phyloP scores from a whole-genome alignment of 2,329 filamentous ascomycete genomes.

The Aspergillus melleus region DNA sequence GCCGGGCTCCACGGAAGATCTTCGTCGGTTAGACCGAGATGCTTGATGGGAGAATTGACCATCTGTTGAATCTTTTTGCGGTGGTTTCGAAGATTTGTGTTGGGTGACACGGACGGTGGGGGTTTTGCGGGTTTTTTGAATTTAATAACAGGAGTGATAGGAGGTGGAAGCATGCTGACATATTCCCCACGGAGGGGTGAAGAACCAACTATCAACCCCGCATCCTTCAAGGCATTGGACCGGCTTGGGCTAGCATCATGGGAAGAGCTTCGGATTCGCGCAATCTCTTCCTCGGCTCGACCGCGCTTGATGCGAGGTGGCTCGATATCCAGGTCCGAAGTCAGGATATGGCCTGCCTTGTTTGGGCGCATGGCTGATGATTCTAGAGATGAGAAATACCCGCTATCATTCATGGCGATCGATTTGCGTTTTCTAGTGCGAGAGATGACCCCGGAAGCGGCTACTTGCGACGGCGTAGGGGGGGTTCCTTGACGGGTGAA shows the following conservation, averaged over 20 bases:
- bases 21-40: conserved; percentile 42
- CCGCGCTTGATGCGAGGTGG: conserved; percentile 82
- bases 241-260: conserved; percentile 77
- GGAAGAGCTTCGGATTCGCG: conserved; percentile 85
- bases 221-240: conserved; percentile 43
- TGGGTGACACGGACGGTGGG: conserved; percentile 81
- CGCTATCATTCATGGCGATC: conserved; percentile 83
- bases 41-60: conserved; percentile 71
- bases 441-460: conserved; percentile 60
- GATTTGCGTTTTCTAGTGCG: conserved; percentile 75
- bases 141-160: conserved; percentile 80
- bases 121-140: conserved; percentile 67
- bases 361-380: conserved; percentile 80
- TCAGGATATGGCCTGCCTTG: conserved; percentile 63
- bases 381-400: conserved; percentile 94
- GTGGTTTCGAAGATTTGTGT: conserved; percentile 87
- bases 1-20: conserved; percentile 49
- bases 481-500: conserved; percentile 64
- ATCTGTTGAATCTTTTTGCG: conserved; percentile 78
- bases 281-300: conserved; percentile 93
- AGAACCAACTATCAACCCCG: conserved; percentile 53
- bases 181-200: conserved; percentile 66
- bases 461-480: conserved; percentile 68
- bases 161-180: conserved; percentile 64
- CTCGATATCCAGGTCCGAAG: conserved; percentile 72